A percentile compares a stretch with the other conserved stretches of the same genome.
Conservation (phyloP, 1,139 yeast genomes). For the Blastobotrys aristatus region DNA sequence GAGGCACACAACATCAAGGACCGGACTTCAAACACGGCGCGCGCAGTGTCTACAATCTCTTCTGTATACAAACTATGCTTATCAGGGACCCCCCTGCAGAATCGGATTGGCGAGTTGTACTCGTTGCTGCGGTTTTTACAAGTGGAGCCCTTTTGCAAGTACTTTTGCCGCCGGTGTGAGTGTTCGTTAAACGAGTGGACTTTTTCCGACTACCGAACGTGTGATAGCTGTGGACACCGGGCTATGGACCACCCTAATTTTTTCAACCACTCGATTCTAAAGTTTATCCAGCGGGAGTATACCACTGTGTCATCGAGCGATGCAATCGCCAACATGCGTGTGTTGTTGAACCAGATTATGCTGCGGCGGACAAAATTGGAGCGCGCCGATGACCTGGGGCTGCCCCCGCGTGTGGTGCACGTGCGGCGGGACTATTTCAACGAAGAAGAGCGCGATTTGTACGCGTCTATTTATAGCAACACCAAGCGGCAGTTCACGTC, state of each 20-base stretch:
- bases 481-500: conserved; percentile 76
- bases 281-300: conserved; percentile 83
- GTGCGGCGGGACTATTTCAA: conserved; percentile 81
- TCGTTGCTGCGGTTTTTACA: conserved; percentile 80
- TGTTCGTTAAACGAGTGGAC: conserved; percentile 80
- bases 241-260: conserved; percentile 94
- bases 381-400: conserved; percentile 92
- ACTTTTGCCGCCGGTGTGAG: conserved; percentile 87
- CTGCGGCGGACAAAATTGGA: conserved; percentile 90
- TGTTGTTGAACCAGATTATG: conserved; percentile 73
- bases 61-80: conserved; percentile 83
- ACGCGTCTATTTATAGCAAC: conserved; percentile 81
- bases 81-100: conserved; percentile 94
- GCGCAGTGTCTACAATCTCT: conserved; percentile 72
- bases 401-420: conserved; percentile 91
- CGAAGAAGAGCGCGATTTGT: conserved; percentile 90
- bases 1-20: conserved; percentile 98
- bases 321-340: conserved; percentile 72
- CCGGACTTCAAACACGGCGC: conserved; percentile 86
- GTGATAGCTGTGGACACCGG: conserved; percentile 82
- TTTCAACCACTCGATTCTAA: conserved; percentile 90
- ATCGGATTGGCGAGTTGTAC: conserved; percentile 92
- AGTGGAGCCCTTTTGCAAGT: conserved; percentile 78
- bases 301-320: conserved; percentile 73
- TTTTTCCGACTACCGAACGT: conserved; percentile 73